Conservation (phyloP, 352 stramenopile species). For the Plasmopara viticola region DNA sequence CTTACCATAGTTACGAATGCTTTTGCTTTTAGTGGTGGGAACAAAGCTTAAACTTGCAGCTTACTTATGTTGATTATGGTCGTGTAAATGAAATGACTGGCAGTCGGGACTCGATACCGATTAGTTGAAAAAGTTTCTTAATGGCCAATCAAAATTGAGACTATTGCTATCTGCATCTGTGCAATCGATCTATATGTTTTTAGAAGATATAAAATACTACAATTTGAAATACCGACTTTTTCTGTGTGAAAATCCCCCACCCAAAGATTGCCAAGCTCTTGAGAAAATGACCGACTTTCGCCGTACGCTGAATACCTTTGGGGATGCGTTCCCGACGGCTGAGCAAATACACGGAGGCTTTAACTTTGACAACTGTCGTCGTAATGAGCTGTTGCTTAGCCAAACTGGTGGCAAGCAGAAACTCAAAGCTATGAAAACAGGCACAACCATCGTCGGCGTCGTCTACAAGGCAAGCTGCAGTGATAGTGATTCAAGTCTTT, state of each 20-base stretch:
- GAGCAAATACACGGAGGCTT: constrained; percentile 73
- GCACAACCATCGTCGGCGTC: constrained; percentile 95
- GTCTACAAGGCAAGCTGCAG: constrained; percentile 84
- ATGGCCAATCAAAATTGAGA: background rate
- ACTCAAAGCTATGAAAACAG: constrained; percentile 90
- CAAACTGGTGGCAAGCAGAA: constrained; percentile 44
- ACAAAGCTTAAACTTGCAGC: constrained; percentile 42
- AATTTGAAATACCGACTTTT: background rate
- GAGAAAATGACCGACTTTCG: constrained; percentile 72
- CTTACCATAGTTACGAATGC: constrained; percentile 81
- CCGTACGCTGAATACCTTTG: constrained; percentile 74
- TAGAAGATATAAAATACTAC: constrained; percentile 1
- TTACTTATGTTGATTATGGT: constrained; percentile 62
- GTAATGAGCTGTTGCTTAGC: constrained; percentile 85
- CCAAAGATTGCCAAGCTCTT: constrained; percentile 12
- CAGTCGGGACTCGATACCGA: constrained; percentile 44
- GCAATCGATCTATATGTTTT: no score
- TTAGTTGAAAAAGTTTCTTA: constrained; percentile 10
- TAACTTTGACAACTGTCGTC: constrained; percentile 91
- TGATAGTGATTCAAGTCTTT: constrained; percentile 3
- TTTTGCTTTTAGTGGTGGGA: constrained; percentile 81
- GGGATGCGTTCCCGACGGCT: constrained; percentile 52
- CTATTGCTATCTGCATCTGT: no score
- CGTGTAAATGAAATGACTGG: constrained; percentile 83
- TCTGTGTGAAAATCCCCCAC: constrained; percentile 21